phyloP scores from a whole-genome alignment of 139 green algal species.

The Protoeuglena noctilucae region DNA sequence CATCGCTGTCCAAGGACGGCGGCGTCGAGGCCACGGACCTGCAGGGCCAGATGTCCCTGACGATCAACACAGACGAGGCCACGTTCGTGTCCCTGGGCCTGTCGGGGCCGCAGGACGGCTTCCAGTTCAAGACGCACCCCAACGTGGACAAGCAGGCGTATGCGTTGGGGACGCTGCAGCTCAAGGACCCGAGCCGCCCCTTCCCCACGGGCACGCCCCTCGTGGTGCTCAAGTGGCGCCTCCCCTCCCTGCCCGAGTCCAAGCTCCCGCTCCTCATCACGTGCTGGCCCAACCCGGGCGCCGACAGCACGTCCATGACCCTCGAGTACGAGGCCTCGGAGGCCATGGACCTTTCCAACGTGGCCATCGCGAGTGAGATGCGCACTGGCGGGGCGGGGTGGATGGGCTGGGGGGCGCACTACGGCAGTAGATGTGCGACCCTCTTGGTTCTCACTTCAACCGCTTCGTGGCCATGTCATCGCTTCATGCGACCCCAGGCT shows the following conservation, averaged over 20 bases:
- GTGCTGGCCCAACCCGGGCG: slow-evolving; percentile 84
- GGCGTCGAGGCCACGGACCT: slow-evolving; percentile 88
- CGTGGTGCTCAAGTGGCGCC: slow-evolving; percentile 93
- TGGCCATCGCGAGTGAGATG: slow-evolving; percentile 40
- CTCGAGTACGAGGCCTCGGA: slow-evolving; percentile 89
- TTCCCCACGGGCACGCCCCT: slow-evolving; percentile 78
- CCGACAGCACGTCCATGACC: slow-evolving; percentile 82
- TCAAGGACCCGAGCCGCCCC: slow-evolving; percentile 82
- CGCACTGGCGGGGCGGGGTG: not conserved
- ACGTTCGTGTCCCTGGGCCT: slow-evolving; percentile 19
- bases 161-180: slow-evolving; percentile 49
- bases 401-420: slow-evolving; percentile 6
- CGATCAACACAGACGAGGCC: not conserved
- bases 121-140: slow-evolving; percentile 98
- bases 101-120: not conserved
- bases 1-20: slow-evolving; percentile 73
- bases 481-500: not conserved
- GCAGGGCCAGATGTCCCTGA: slow-evolving; percentile 68
- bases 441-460: slow-evolving; percentile 1
- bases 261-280: slow-evolving; percentile 71
- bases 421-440: slow-evolving; percentile 6
- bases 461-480: not conserved
- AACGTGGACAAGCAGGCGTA: slow-evolving; percentile 98
- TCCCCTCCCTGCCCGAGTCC: slow-evolving; percentile 51
- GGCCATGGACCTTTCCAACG: slow-evolving; percentile 74